Evolutionary conservation across 768 basidiomycete genomes (phyloP).

Genomic region (Tephrocybe sp.): DNA sequence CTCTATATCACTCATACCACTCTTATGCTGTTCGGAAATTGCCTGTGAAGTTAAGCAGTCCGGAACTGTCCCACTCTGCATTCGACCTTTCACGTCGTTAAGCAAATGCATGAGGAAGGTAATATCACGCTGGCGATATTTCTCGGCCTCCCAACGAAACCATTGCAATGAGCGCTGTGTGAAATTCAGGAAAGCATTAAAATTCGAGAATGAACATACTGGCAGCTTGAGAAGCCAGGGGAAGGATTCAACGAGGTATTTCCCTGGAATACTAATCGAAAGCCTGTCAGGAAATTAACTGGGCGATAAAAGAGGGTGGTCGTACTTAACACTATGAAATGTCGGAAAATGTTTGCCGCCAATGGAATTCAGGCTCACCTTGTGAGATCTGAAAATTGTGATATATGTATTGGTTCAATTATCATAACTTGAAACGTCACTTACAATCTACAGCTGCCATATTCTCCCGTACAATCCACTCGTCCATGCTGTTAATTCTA

Average conservation of each 20-base stretch:
- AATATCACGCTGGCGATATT: conserved; percentile 34
- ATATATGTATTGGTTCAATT: not conserved
- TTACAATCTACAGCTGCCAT: conserved; percentile 42
- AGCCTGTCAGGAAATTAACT: not conserved
- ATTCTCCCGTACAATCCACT: conserved; percentile 47
- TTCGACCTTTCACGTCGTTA: conserved; percentile 39
- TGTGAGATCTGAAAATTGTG: not conserved
- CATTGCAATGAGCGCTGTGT: conserved; percentile 37
- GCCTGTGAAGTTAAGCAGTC: conserved; percentile 40
- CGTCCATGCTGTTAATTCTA: conserved; percentile 37
- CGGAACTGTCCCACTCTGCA: conserved; percentile 34
- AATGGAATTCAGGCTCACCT: not conserved
- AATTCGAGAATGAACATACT: conserved; percentile 18
- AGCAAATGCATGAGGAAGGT: conserved; percentile 37
- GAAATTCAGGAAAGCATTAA: not conserved
- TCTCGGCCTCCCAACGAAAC: conserved; percentile 40
- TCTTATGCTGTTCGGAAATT: conserved; percentile 30
- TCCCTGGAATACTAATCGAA: conserved; percentile 40
- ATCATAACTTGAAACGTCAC: conserved; percentile 9
- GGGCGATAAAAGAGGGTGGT: not conserved
- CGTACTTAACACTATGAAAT: conserved; percentile 1
- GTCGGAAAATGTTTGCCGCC: not conserved
- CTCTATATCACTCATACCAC: conserved; percentile 38
- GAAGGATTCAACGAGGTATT: conserved; percentile 46
- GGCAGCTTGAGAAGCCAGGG: conserved; percentile 46